These are phyloP conservation scores for Chimonanthus salicifolius DNA, from an alignment of 164 flowering plant genomes.

Conservation along the genomic window DNA sequence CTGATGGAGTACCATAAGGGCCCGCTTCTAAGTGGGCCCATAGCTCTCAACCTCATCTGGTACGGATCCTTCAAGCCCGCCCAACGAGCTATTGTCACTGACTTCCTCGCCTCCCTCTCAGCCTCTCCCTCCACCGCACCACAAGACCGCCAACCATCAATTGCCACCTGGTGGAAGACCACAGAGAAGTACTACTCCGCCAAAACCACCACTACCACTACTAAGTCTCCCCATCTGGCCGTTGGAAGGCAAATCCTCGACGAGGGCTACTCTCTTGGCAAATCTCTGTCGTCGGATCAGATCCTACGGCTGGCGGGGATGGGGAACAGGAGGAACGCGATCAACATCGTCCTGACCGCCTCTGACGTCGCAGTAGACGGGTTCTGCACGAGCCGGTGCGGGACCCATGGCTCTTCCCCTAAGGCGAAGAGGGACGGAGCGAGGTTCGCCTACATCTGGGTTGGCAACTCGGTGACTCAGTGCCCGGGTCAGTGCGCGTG, in stretches of 20 bases:
- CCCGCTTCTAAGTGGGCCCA: conserved; percentile 51
- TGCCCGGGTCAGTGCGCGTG: conserved; percentile 66
- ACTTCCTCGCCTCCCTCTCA: conserved; percentile 49
- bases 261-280: conserved; percentile 50
- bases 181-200: conserved; percentile 42
- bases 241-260: conserved; percentile 40
- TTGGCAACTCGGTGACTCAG: conserved; percentile 56
- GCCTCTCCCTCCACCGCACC: conserved; percentile 3
- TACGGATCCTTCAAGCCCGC: conserved; percentile 64
- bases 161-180: conserved; percentile 61
- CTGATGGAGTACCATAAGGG: conserved; percentile 60
- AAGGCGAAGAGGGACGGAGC: conserved; percentile 6
- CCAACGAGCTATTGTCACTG: conserved; percentile 52
- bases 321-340: conserved; percentile 30
- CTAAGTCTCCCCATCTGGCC: conserved; percentile 18
- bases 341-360: conserved; percentile 53
- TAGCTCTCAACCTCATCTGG: conserved; percentile 61
- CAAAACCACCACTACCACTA: conserved; percentile 2
- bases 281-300: conserved; percentile 33
- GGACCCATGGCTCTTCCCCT: conserved; percentile 40
- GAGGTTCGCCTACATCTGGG: conserved; percentile 62
- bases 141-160: conserved; percentile 30
- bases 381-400: conserved; percentile 54
- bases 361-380: conserved; percentile 50
- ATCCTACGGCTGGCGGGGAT: conserved; percentile 31